Percentiles rank a stretch among this genome's conserved stretches.
Evolutionary conservation across 805 yeast genomes (phyloP).

Genomic region (Zygotorulaspora sp.): DNA sequence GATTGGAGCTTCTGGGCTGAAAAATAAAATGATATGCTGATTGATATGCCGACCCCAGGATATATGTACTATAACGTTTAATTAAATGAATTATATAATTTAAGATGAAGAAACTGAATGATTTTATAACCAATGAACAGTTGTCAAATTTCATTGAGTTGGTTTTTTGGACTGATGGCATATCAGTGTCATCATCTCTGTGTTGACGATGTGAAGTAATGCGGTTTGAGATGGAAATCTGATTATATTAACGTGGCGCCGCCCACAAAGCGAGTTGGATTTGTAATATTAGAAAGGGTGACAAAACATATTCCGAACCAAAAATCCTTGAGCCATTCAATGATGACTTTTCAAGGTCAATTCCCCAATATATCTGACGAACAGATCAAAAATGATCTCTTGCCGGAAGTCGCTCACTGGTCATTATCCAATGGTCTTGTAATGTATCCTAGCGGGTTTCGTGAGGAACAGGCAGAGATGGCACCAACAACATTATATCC

Average conservation of each 20-base stretch:
- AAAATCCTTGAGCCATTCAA: neutral
- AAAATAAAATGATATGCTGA: neutral
- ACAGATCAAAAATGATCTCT: slow-evolving; percentile 31
- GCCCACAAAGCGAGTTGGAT: no score
- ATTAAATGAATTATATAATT: neutral
- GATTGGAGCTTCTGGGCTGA: slow-evolving; percentile 34
- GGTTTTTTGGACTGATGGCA: no score
- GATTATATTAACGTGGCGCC: no score
- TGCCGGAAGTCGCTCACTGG: slow-evolving; percentile 63
- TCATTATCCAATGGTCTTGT: slow-evolving; percentile 71
- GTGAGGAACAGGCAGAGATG: slow-evolving; percentile 42
- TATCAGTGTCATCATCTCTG: no score
- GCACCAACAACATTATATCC: slow-evolving; percentile 93
- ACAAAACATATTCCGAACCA: no score
- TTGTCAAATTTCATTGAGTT: no score
- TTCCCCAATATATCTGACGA: slow-evolving; percentile 21
- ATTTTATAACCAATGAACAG: no score
- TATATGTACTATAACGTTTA: neutral
- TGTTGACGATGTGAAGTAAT: no score
- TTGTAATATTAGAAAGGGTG: no score
- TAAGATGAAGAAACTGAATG: no score
- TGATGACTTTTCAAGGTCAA: neutral
- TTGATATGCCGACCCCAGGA: neutral
- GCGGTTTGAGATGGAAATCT: no score
- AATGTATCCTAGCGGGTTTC: slow-evolving; percentile 66